Conservation (phyloP, 768 basidiomycete genomes). For the Lactarius tabidus region DNA sequence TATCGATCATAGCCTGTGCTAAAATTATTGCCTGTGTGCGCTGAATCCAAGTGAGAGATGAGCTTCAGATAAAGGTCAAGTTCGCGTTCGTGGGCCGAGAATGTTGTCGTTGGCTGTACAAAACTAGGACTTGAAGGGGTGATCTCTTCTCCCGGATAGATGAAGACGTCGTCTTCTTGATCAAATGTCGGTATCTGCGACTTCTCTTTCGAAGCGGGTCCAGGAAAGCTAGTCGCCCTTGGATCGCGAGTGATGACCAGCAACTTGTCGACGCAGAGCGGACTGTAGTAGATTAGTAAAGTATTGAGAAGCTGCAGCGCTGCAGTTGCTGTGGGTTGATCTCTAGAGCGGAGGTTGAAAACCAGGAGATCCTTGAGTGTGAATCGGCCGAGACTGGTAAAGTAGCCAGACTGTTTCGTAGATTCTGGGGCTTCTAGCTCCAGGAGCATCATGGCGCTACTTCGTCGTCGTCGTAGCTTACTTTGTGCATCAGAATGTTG, state of each 20-base stretch:
- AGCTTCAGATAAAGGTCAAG: conserved; percentile 75
- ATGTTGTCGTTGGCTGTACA: conserved; percentile 65
- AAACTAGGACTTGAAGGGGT: conserved; percentile 32
- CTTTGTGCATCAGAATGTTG: conserved; percentile 38
- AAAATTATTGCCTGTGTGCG: conserved; percentile 64
- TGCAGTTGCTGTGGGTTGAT: conserved; percentile 61
- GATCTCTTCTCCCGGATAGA: conserved; percentile 39
- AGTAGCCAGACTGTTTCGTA: conserved; percentile 70
- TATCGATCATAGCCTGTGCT: conserved; percentile 86
- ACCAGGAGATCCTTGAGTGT: conserved; percentile 86
- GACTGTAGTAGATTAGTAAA: conserved; percentile 66
- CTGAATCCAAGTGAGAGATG: conserved; percentile 73
- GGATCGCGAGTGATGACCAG: conserved; percentile 67
- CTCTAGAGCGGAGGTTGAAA: conserved; percentile 68
- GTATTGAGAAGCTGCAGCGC: conserved; percentile 80
- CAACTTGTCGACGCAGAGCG: conserved; percentile 59
- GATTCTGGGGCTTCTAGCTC: conserved; percentile 79
- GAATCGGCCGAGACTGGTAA: conserved; percentile 83
- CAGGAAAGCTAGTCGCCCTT: conserved; percentile 69
- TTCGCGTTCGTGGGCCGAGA: conserved; percentile 79
- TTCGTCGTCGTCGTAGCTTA: conserved; percentile 63
- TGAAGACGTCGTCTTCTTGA: conserved; percentile 41
- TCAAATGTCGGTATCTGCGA: conserved; percentile 21
- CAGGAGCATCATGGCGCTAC: conserved; percentile 86
- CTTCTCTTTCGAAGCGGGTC: conserved; percentile 38